Base-by-base conservation (phyloP, 371 early-diverging fungal species). In the Vairimorpha necatrix region DNA sequence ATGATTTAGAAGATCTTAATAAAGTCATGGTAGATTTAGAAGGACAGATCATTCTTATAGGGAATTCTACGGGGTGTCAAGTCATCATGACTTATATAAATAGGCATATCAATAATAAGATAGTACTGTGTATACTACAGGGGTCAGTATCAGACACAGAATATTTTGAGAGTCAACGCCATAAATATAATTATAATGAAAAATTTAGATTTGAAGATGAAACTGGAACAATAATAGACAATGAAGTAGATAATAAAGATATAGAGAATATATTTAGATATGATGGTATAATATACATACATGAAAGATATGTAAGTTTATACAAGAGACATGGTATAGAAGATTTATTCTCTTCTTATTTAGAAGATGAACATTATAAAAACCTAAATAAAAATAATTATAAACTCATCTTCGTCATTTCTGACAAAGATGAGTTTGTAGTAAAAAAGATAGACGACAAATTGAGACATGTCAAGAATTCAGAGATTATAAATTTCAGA, bases 61-160 rank as follows among this genome's bases (percentile, higher is more conserved):
- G 84, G 13, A 80, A 82, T 65, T 84, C 84, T 38, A 82, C 84
- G 30, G 84, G 84, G 14, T 80, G 81, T 38, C 82, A 84, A 47
- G 77, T 67, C 14, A 72, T 78, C 26, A 39, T 84, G 34, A 38
- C 63, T 38, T 78, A 68, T 48, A 34, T 74, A 18, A 78, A 78
- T 20, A 36, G 24, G 7, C 60, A 54, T n/a, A 33, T 16, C 14
- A 32, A 54, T 47, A 38, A 22, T 24, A 69, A 38, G 4, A 28
- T 72, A 20, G 76, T 33, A 46, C 30, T 69, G 6, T 54, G 70
- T 56, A 71, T 84, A 9, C 69, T 84, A 47, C 83, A 81, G 48
- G 84, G 71, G 36, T 74, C 84, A n/a, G 84, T 84, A n/a, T 82
- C 83, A 67, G 84, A 84, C 74, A 67, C 74, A 61, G 84, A 84